Percentiles rank a stretch among this genome's conserved stretches.
phyloP scores from a whole-genome alignment of 2,329 filamentous ascomycete genomes.

The Fusarium staphyleae region DNA sequence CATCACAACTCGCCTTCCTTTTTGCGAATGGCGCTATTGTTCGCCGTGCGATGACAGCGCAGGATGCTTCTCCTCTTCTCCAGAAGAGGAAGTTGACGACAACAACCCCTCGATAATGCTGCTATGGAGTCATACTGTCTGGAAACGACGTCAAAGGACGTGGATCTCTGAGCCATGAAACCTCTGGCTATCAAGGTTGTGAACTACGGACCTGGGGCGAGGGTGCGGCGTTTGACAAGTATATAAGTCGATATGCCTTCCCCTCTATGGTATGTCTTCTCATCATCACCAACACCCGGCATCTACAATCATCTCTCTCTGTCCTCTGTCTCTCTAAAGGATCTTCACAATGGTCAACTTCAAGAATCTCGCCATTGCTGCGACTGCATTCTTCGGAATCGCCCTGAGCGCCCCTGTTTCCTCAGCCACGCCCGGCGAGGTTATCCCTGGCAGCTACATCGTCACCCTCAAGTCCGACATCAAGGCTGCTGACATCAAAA shows the following conservation, averaged over 20 bases:
- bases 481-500: conserved; percentile 52
- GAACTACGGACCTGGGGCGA: conserved; percentile 4
- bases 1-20: conserved; percentile 32
- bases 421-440: conserved; percentile 23
- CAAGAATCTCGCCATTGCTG: conserved; percentile 39
- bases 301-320: conserved; percentile 7
- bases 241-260: conserved; percentile 32
- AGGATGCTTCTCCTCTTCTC: conserved; percentile 13
- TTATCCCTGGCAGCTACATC: conserved; percentile 60
- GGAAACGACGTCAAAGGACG: conserved; percentile 7
- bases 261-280: conserved; percentile 5
- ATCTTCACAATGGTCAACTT: conserved; percentile 43
- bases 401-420: conserved; percentile 33
- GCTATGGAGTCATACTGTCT: conserved; percentile 4
- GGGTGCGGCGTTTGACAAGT: conserved; percentile 1
- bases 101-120: conserved; percentile 18
- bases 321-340: not conserved
- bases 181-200: not conserved
- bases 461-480: conserved; percentile 65
- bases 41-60: conserved; percentile 13
- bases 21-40: conserved; percentile 30
- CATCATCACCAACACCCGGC: conserved; percentile 20
- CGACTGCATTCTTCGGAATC: conserved; percentile 36
- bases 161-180: conserved; percentile 4
- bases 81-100: conserved; percentile 38